A percentile compares a stretch with the other conserved stretches of the same genome.
These are phyloP conservation scores for Sanghuangporus weigelae DNA, from an alignment of 1,284 basidiomycete species.

Conservation along the genomic window DNA sequence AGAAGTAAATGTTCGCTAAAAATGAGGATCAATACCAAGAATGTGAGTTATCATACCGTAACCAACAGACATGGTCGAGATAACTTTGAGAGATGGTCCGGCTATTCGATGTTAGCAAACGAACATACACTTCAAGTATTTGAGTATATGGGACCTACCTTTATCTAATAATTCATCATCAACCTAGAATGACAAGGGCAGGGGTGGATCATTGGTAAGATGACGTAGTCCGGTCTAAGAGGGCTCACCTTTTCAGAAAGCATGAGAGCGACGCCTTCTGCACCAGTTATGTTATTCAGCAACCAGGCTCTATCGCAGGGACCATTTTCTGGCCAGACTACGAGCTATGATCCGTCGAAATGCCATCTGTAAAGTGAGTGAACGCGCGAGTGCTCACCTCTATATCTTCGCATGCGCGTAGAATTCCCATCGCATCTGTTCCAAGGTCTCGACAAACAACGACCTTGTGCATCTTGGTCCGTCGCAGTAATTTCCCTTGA, in stretches of 20 bases:
- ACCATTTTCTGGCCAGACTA: slow-evolving; percentile 67
- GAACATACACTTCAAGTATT: neutral
- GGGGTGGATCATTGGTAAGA: neutral
- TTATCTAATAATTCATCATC: slow-evolving; percentile 68
- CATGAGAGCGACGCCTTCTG: slow-evolving; percentile 62
- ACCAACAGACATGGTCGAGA: slow-evolving; percentile 90
- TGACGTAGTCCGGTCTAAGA: neutral
- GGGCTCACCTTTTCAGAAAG: slow-evolving; percentile 61
- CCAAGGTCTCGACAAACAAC: slow-evolving; percentile 69
- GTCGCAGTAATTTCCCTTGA: neutral
- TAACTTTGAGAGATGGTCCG: slow-evolving; percentile 65
- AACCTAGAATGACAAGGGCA: slow-evolving; percentile 38
- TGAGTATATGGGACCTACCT: slow-evolving; percentile 36
- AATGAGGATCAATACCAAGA: neutral
- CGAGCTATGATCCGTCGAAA: slow-evolving; percentile 37
- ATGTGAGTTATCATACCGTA: slow-evolving; percentile 52
- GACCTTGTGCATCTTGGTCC: slow-evolving; percentile 38
- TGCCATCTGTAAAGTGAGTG: neutral
- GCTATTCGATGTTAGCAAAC: slow-evolving; percentile 36
- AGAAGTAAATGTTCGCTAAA: neutral
- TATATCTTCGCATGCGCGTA: slow-evolving; percentile 45
- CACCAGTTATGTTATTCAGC: slow-evolving; percentile 64
- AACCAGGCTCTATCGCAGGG: slow-evolving; percentile 73
- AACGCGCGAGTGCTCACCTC: slow-evolving; percentile 37
- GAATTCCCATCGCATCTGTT: slow-evolving; percentile 61